Base-by-base conservation (phyloP, 192 early-diverging fungal genomes). In the Backusella circina region DNA sequence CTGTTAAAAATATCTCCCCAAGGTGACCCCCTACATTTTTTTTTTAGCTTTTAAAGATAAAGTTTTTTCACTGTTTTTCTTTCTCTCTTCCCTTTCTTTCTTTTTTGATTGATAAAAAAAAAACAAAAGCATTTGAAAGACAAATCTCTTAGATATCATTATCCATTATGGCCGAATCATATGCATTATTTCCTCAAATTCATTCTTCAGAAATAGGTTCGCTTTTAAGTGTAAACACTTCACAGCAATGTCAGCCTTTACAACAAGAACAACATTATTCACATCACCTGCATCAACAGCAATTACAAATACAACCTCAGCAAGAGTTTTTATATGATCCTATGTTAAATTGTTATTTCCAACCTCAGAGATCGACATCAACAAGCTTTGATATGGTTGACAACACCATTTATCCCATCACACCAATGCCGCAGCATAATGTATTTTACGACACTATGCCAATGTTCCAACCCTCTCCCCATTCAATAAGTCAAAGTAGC, bases 311-410 rank as follows among this genome's bases (percentile, higher is more conserved):
- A 12, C 54, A 61, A 12, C 54, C 21, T 1, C 54, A 61, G 26
- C 54, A 28, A 61, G 26, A 61, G 21, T 61, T 61, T 61, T 61
- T 61, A 28, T 61, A 61, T 61, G 54, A 26, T 28, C 54, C 54
- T 26, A 61, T 61, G 54, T 12, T 61, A 28, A 10, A 28, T 61
- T 28, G 54, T 8, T 61, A 61, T 61, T 61, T 61, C 13, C 54
- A 61, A 26, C 54, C 54, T 61, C 54, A 61, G 54, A 61, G 54
- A 61, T 61, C 54, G 54, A 28, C 54, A 26, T 61, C 54, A 61
- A 61, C 23, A 61, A 28, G 54, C 23, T 61, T 61, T n/a, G 54
- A 61, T 13, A 61, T 61, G 23, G 26, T 12, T 61, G 54, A 61
- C 54, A 61, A 28, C 28, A 26, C 54, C 54, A 61, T 61, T 28